phyloP scores from a whole-genome alignment of 768 basidiomycete genomes.

The Hemileccinum impolitum region DNA sequence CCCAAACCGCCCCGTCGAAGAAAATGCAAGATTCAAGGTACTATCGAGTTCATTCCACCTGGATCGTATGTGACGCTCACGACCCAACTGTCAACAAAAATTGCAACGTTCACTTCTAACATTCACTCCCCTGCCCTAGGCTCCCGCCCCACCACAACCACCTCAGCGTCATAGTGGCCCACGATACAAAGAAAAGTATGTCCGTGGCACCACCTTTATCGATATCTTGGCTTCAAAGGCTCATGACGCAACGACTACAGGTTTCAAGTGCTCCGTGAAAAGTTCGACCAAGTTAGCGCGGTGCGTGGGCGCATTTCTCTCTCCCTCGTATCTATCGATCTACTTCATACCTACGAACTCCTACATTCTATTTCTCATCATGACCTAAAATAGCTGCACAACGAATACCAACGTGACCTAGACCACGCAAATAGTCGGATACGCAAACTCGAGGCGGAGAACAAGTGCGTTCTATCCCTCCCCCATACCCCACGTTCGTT shows the following conservation, averaged over 20 bases:
- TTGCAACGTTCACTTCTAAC: no score
- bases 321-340: background rate
- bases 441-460: slow-evolving; percentile 31
- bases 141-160: slow-evolving; percentile 11
- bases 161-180: slow-evolving; percentile 10
- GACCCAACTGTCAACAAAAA: no score
- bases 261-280: slow-evolving; percentile 31
- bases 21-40: slow-evolving; percentile 26
- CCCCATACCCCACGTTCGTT: background rate
- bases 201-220: background rate
- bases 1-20: slow-evolving; percentile 13
- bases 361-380: background rate
- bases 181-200: slow-evolving; percentile 34
- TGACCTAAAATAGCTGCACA: slow-evolving; percentile 14
- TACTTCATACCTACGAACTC: background rate
- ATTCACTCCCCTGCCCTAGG: background rate
- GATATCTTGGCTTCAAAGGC: background rate
- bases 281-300: slow-evolving; percentile 31
- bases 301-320: slow-evolving; percentile 16
- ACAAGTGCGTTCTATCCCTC: slow-evolving; percentile 23
- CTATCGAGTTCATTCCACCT: background rate
- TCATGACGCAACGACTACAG: slow-evolving; percentile 7
- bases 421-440: slow-evolving; percentile 26
- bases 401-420: slow-evolving; percentile 25
- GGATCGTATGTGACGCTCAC: background rate